phyloP scores from a whole-genome alignment of 2,329 filamentous ascomycete species.

The Trichoderma sp. region DNA sequence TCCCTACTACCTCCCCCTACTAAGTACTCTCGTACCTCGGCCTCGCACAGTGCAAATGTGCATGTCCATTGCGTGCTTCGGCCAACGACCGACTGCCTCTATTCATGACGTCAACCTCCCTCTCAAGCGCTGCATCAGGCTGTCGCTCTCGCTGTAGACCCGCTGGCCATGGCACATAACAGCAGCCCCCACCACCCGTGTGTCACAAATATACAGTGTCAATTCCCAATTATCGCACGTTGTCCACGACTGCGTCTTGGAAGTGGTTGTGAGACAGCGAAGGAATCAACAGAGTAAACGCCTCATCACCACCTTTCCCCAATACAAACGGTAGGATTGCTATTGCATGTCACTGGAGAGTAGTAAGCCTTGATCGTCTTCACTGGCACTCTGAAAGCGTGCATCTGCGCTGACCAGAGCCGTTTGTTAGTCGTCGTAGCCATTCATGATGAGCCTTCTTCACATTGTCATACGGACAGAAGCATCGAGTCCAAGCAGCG shows the following conservation, averaged over 20 bases:
- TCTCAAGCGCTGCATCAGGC: not conserved
- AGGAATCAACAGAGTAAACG: not conserved
- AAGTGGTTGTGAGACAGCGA: not conserved
- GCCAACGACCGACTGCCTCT: slow-evolving; percentile 18
- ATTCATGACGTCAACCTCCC: slow-evolving; percentile 3
- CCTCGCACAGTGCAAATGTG: not conserved
- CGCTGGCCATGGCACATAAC: not conserved
- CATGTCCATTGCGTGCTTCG: not conserved
- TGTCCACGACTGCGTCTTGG: not conserved
- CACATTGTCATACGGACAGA: not conserved
- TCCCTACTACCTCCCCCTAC: not conserved
- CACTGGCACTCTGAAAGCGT: not conserved
- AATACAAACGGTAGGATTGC: not conserved
- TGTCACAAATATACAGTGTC: not conserved
- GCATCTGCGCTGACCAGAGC: not conserved
- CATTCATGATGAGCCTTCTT: not conserved
- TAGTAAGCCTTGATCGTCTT: not conserved
- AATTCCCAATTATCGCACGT: not conserved
- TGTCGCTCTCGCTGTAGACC: not conserved
- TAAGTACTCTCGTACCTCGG: not conserved
- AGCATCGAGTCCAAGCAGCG: not conserved
- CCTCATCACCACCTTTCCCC: not conserved
- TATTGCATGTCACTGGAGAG: not conserved
- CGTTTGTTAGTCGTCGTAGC: not conserved
- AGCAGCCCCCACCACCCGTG: not conserved